These are phyloP conservation scores for Chytridiales sp. DNA, from an alignment of 371 early-diverging fungal species.

Conservation along the genomic window DNA sequence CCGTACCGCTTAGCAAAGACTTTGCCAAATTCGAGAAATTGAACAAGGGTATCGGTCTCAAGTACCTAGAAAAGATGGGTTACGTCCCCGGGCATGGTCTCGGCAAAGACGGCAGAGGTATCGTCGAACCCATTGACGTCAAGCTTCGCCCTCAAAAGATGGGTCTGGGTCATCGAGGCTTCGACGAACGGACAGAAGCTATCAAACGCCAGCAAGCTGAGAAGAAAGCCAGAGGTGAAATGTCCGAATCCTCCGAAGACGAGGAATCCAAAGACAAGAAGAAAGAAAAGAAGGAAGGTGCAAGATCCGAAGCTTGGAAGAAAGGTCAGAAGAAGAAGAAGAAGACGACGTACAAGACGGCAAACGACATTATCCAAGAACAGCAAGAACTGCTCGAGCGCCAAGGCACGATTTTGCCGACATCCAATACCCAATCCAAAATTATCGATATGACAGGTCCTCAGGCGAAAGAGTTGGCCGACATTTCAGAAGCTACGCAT, in stretches of 20 bases:
- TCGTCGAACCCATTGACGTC: constrained; percentile 84
- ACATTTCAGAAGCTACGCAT: constrained; percentile 33
- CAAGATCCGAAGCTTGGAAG: constrained; percentile 57
- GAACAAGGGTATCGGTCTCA: constrained; percentile 71
- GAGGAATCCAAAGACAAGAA: constrained; percentile 52
- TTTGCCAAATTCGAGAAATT: constrained; percentile 78
- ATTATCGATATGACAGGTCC: constrained; percentile 83
- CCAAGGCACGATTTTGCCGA: background rate
- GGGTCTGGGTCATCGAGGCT: constrained; percentile 79
- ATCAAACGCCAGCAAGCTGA: constrained; percentile 36
- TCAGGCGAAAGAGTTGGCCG: constrained; percentile 58
- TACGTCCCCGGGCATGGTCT: constrained; percentile 82
- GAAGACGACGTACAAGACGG: constrained; percentile 70
- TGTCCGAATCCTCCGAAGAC: constrained; percentile 38
- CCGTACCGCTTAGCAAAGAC: constrained; percentile 44
- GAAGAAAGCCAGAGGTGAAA: constrained; percentile 13
- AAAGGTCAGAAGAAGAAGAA: constrained; percentile 39
- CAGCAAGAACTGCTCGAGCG: constrained; percentile 28
- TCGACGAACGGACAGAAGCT: constrained; percentile 61
- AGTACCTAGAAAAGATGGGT: constrained; percentile 83
- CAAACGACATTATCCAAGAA: constrained; percentile 62
- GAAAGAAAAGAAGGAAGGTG: constrained; percentile 19
- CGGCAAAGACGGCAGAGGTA: constrained; percentile 79
- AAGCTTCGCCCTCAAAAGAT: constrained; percentile 74
- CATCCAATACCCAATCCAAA: constrained; percentile 51